phyloP scores from a whole-genome alignment of 352 stramenopile species.

The Phytophthora pistaciae region DNA sequence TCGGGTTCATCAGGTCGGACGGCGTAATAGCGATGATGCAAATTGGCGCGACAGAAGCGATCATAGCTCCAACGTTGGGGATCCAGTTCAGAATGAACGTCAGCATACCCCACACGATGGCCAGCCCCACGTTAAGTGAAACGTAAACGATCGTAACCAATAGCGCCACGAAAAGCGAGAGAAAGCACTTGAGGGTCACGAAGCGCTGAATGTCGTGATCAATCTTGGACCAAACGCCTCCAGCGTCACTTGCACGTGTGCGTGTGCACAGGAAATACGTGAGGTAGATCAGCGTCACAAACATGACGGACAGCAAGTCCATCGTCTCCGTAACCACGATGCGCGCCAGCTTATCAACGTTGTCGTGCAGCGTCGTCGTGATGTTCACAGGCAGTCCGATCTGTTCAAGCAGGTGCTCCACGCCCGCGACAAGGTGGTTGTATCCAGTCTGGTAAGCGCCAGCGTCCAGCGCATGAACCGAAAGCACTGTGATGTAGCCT shows the following conservation, averaged over 20 bases:
- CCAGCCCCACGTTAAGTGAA: conserved; percentile 88
- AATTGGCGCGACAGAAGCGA: conserved; percentile 83
- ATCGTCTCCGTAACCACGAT: conserved; percentile 90
- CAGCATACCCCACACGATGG: conserved; percentile 90
- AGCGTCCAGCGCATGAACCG: conserved; percentile 84
- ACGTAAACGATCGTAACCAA: conserved; percentile 92
- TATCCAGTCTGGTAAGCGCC: conserved; percentile 87
- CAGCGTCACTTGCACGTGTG: conserved; percentile 83
- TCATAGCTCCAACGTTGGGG: conserved; percentile 90
- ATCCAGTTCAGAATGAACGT: conserved; percentile 93
- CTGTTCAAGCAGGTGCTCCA: conserved; percentile 75
- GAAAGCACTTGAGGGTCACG: conserved; percentile 90
- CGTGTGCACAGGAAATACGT: conserved; percentile 91
- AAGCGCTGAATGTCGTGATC: conserved; percentile 91
- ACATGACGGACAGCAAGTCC: conserved; percentile 92
- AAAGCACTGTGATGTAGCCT: conserved; percentile 90
- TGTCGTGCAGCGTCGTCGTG: conserved; percentile 90
- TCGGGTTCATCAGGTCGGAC: conserved; percentile 85
- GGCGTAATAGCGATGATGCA: conserved; percentile 91
- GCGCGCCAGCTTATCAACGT: conserved; percentile 88
- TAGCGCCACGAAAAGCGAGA: conserved; percentile 88
- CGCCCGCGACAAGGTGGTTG: conserved; percentile 68
- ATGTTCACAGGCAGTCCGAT: conserved; percentile 89
- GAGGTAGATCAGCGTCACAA: conserved; percentile 91
- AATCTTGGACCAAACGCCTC: conserved; percentile 90